A percentile compares a stretch with the other conserved stretches of the same genome.
Evolutionary conservation across 768 basidiomycete species (phyloP).

Genomic region (Rhodocollybia butyracea): DNA sequence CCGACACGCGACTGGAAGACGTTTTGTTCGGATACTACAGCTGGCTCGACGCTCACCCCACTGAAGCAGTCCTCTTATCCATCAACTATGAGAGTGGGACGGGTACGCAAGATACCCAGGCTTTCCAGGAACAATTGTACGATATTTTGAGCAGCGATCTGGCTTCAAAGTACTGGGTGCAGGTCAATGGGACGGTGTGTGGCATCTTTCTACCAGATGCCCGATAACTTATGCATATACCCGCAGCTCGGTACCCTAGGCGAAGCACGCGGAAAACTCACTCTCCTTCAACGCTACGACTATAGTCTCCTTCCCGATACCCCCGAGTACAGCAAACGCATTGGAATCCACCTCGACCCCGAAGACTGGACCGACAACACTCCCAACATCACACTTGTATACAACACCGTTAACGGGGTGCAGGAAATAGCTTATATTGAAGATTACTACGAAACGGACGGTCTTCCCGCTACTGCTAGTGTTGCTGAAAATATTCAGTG

Average conservation of each 20-base stretch:
- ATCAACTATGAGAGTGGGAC: slow-evolving; percentile 47
- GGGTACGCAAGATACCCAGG: slow-evolving; percentile 39
- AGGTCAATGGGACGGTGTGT: slow-evolving; percentile 37
- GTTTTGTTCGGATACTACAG: slow-evolving; percentile 49
- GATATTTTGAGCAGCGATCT: slow-evolving; percentile 33
- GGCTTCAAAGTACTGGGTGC: slow-evolving; percentile 45
- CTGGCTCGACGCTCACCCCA: slow-evolving; percentile 50
- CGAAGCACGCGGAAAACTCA: slow-evolving; percentile 48
- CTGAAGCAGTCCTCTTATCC: slow-evolving; percentile 48
- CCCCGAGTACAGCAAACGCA: slow-evolving; percentile 29
- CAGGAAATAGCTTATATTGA: slow-evolving; percentile 43
- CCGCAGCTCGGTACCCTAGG: slow-evolving; percentile 48
- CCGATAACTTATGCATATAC: neutral
- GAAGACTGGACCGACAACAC: slow-evolving; percentile 48
- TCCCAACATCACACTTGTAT: slow-evolving; percentile 39
- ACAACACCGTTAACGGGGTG: slow-evolving; percentile 28
- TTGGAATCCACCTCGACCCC: slow-evolving; percentile 43
- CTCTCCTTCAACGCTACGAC: slow-evolving; percentile 46
- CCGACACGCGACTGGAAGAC: slow-evolving; percentile 44
- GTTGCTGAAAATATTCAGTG: slow-evolving; percentile 36
- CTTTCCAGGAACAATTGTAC: slow-evolving; percentile 40
- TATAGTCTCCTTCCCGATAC: slow-evolving; percentile 35
- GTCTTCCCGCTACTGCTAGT: slow-evolving; percentile 29
- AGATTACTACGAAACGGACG: slow-evolving; percentile 39
- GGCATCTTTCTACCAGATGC: neutral